Evolutionary conservation across 2,329 filamentous ascomycete species (phyloP).

Genomic region (Madurella fahalii): DNA sequence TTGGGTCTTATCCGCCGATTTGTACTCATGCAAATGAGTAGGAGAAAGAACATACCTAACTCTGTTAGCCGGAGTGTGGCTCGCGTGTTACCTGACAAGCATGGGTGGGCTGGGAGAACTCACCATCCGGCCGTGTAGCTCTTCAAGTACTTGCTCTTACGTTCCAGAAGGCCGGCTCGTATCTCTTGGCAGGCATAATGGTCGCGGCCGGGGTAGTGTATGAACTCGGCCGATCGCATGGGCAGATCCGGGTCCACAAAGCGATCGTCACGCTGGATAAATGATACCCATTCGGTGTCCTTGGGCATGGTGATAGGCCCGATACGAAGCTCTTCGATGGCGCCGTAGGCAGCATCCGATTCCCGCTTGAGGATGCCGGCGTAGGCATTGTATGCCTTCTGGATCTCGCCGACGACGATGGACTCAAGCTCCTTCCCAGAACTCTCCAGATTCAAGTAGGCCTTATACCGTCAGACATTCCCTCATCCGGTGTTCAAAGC

Average conservation of each 20-base stretch:
- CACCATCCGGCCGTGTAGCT: conserved; percentile 95
- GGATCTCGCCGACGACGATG: conserved; percentile 94
- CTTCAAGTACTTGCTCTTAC: conserved; percentile 98
- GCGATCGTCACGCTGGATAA: conserved; percentile 75
- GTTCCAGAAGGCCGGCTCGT: conserved; percentile 83
- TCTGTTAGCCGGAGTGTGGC: conserved; percentile 7
- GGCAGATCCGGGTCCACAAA: conserved; percentile 83
- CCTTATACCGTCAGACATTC: conserved; percentile 47
- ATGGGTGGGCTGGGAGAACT: conserved; percentile 33
- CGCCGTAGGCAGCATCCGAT: conserved; percentile 72
- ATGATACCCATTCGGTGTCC: conserved; percentile 83
- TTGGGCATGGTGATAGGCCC: conserved; percentile 92
- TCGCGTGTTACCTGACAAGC: too few species aligned
- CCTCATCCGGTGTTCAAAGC: not conserved
- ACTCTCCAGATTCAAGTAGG: conserved; percentile 88
- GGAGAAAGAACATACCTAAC: conserved; percentile 91
- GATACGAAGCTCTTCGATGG: conserved; percentile 74
- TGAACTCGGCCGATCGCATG: conserved; percentile 72
- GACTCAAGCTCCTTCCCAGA: conserved; percentile 93
- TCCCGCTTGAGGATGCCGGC: conserved; percentile 89
- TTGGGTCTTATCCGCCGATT: conserved; percentile 90
- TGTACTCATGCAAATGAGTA: conserved; percentile 97
- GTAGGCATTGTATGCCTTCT: conserved; percentile 95
- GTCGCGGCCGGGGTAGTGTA: conserved; percentile 86
- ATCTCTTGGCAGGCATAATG: conserved; percentile 80